These are phyloP conservation scores for Priceomyces medius DNA, from an alignment of 805 yeast genomes.

Conservation along the genomic window DNA sequence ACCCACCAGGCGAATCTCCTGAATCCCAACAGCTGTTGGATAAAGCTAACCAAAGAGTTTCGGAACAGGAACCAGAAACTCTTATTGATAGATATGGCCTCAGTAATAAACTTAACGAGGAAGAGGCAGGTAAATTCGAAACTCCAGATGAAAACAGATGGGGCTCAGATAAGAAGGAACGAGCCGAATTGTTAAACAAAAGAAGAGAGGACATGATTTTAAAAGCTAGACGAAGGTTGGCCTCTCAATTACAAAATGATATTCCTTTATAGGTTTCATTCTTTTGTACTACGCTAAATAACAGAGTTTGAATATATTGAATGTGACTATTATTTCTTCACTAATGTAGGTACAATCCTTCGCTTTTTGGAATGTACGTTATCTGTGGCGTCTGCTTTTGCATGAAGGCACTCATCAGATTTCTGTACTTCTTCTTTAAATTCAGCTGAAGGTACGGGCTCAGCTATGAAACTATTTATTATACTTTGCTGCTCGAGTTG, in stretches of 20 bases:
- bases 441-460: too few species aligned
- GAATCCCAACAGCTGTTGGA: slow-evolving; percentile 11
- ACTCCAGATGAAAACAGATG: slow-evolving; percentile 33
- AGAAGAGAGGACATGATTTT: slow-evolving; percentile 43
- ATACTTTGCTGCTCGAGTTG: too few species aligned
- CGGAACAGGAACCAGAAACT: slow-evolving; percentile 24
- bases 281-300: background rate
- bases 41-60: slow-evolving; percentile 3
- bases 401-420: too few species aligned
- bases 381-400: background rate
- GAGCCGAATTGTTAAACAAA: slow-evolving; percentile 20
- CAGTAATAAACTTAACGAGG: slow-evolving; percentile 20
- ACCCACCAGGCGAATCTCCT: slow-evolving; percentile 43
- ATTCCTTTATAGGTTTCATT: slow-evolving; percentile 6
- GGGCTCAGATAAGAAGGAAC: slow-evolving; percentile 23
- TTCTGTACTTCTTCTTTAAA: too few species aligned
- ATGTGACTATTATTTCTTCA: slow-evolving; percentile 11
- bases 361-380: slow-evolving; percentile 21
- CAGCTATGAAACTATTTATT: too few species aligned
- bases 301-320: background rate
- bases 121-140: slow-evolving; percentile 4
- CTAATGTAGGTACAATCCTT: slow-evolving; percentile 34
- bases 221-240: slow-evolving; percentile 49
- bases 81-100: slow-evolving; percentile 44
- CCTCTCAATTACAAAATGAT: slow-evolving; percentile 31